These are phyloP conservation scores for Colletotrichum sp. DNA, from an alignment of 2,329 filamentous ascomycete species.

Conservation along the genomic window DNA sequence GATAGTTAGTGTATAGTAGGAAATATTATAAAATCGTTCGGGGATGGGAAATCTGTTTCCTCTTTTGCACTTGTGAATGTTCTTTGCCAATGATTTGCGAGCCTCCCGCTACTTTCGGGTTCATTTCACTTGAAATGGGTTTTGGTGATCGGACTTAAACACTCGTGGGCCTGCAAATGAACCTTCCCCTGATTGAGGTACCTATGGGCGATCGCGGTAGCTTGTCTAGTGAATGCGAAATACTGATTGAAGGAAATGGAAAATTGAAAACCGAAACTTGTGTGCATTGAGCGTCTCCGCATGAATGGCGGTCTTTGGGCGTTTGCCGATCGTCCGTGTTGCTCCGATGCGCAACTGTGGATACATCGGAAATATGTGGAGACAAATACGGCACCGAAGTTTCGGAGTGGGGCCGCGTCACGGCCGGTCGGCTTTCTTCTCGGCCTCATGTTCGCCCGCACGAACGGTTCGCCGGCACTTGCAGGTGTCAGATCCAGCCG, in stretches of 20 bases:
- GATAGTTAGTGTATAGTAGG: neutral
- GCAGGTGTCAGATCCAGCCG: neutral
- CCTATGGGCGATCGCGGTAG: neutral
- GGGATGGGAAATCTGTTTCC: neutral
- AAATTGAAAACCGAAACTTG: fast-evolving
- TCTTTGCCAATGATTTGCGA: neutral
- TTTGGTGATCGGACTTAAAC: neutral
- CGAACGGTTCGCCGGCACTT: neutral
- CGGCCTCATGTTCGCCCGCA: neutral
- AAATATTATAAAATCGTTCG: neutral
- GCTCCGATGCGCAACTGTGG: neutral
- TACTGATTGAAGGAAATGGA: neutral
- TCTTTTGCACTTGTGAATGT: neutral
- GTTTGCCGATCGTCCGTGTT: neutral
- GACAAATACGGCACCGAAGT: neutral
- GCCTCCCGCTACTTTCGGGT: neutral
- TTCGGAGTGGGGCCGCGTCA: neutral
- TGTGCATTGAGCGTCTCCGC: neutral
- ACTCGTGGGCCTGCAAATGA: too few species aligned
- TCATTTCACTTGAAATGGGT: neutral
- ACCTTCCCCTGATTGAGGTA: fast-evolving
- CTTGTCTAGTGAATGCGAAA: too few species aligned
- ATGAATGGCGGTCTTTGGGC: neutral
- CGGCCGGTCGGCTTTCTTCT: neutral
- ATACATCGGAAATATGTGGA: neutral